These are phyloP conservation scores for Aspergillus sp. DNA, from an alignment of 2,329 filamentous ascomycete species.

Conservation along the genomic window DNA sequence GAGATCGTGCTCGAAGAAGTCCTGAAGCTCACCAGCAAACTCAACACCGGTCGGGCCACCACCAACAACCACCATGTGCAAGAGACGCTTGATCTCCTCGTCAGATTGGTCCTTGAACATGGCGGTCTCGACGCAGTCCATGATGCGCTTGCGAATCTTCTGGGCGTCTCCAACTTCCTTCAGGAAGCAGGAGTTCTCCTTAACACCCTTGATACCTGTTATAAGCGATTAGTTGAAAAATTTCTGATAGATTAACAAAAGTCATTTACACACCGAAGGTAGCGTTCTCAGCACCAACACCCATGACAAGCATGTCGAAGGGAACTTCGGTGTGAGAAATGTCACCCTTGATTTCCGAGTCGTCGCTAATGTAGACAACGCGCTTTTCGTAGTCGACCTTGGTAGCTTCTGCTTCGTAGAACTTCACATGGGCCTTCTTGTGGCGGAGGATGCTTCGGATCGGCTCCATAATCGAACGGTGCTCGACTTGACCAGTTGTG, in stretches of 20 bases:
- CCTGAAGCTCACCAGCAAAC: conserved; percentile 96
- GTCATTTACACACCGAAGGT: conserved; percentile 70
- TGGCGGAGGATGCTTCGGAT: conserved; percentile 93
- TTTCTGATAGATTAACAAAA: neutral
- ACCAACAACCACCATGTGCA: conserved; percentile 96
- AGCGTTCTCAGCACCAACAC: conserved; percentile 96
- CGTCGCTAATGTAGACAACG: conserved; percentile 84
- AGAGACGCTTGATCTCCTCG: conserved; percentile 86
- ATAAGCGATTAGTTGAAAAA: conserved; percentile 10
- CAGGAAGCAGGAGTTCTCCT: conserved; percentile 93
- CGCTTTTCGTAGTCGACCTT: conserved; percentile 92
- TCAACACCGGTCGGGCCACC: conserved; percentile 96
- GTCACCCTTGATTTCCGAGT: conserved; percentile 86
- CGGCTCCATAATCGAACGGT: conserved; percentile 99
- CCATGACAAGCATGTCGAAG: conserved; percentile 97
- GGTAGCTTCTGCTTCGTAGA: conserved; percentile 96
- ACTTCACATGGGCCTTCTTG: conserved; percentile 91
- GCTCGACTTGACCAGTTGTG: conserved; percentile 95
- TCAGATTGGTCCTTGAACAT: conserved; percentile 93
- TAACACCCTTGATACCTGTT: conserved; percentile 80
- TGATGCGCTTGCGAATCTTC: conserved; percentile 95
- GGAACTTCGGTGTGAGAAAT: conserved; percentile 82
- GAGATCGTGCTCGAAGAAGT: conserved; percentile 98
- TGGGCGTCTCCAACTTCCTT: conserved; percentile 98
- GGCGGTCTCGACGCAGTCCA: conserved; percentile 98